Evolutionary conservation across 2,329 filamentous ascomycete genomes (phyloP), one percentile per base, ranked within the genome.

Genomic region (Domatiomyces globalis): DNA sequence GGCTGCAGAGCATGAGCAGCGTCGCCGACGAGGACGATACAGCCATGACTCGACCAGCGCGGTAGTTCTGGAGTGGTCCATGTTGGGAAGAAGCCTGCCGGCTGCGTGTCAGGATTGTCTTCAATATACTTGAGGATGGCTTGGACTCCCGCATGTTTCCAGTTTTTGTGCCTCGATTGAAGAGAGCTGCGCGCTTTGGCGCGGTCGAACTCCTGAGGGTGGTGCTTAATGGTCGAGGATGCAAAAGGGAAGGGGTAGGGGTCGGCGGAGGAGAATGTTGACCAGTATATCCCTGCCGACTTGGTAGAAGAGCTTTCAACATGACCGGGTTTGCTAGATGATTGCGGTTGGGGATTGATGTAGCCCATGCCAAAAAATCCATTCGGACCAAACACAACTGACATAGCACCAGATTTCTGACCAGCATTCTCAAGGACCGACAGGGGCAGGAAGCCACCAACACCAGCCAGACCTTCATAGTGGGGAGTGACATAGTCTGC

Each of bases 1-100:
- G 77, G 70, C 4, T 73, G 71, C 52, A 79, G 64, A 0, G 76
- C 75, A 63, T 80, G 77, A 0, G 75, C 76, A 1, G 76, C 76
- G 61, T 80, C 77, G 3, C 77, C 78, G 2, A 79, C 63, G 1
- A 81, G 63, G 4, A 80, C 66, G 2, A 77, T 68, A 0, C 73
- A 68, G 6, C 71, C 64, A 5, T 66, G 62, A 25, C 22, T 25
- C 18, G 68, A 65, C 74, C 74, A 78, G 17, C 64, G 66, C 8
- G 71, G 69, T 2, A 79, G 64, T 17, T 65, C 61, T 0, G 73
- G 72, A 1, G 69, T 69, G 0, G 71, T 71, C 67, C 69, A 77
- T 0, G 69, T 71, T 2, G 74, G 74, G 49, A 71, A 75, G 47
- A 76, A 66, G 29, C 63, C 68, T 44, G 71, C 62, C 7, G 56